Conservation (phyloP, 345 rosid species). For the Tarenaya hassleriana region DNA sequence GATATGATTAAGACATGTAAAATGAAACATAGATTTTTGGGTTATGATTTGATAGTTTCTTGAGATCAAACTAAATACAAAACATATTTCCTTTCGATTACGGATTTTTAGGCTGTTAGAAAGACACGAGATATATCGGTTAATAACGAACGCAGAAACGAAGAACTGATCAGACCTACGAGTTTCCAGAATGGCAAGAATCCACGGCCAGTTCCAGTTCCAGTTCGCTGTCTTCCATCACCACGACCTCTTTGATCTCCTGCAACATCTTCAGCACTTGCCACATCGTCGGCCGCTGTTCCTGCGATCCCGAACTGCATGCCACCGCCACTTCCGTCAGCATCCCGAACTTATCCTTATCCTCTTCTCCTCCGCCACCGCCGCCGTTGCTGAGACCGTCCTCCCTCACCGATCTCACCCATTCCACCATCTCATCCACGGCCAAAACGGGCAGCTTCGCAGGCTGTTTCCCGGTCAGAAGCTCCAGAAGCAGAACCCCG, state of each 20-base stretch:
- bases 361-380: slow-evolving; percentile 27
- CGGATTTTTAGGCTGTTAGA: too few relatives aligned
- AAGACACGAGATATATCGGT: too few relatives aligned
- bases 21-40: too few relatives aligned
- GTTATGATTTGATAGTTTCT: too few relatives aligned
- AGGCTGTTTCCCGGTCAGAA: slow-evolving; percentile 66
- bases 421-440: slow-evolving; percentile 39
- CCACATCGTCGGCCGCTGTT: slow-evolving; percentile 98
- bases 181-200: slow-evolving; percentile 23
- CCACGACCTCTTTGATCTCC: slow-evolving; percentile 69
- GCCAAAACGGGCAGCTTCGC: slow-evolving; percentile 43
- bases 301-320: slow-evolving; percentile 59
- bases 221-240: slow-evolving; percentile 50
- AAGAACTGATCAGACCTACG: slow-evolving; percentile 4
- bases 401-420: slow-evolving; percentile 60
- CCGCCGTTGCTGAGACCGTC: slow-evolving; percentile 35
- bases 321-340: slow-evolving; percentile 63
- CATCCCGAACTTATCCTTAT: slow-evolving; percentile 59
- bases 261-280: slow-evolving; percentile 89
- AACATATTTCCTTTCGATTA: too few relatives aligned
- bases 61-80: too few relatives aligned
- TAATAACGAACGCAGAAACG: too few relatives aligned
- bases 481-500: slow-evolving; percentile 74
- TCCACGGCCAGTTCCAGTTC: slow-evolving; percentile 30
- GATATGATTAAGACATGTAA: too few relatives aligned